Evolutionary conservation across 1,139 yeast genomes (phyloP).

Genomic region (Diutina sp.): DNA sequence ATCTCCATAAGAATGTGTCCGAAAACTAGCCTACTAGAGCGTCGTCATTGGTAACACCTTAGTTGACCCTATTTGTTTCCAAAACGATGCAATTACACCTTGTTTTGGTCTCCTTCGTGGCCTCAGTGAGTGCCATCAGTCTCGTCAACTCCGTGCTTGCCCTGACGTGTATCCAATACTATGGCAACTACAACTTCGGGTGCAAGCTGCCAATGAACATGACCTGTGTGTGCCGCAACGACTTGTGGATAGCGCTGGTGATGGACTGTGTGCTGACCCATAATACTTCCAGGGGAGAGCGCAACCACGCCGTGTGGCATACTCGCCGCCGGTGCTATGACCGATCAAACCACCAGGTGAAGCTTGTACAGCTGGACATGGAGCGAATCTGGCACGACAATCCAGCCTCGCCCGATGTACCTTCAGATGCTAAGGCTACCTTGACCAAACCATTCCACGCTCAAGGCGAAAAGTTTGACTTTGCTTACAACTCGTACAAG

Average conservation of each 20-base stretch:
- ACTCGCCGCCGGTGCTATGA: slow-evolving; percentile 6
- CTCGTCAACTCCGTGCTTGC: slow-evolving; percentile 8
- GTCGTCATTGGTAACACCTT: not conserved
- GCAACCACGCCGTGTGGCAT: slow-evolving; percentile 7
- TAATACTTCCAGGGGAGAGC: slow-evolving; percentile 3
- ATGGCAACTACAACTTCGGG: slow-evolving; percentile 8
- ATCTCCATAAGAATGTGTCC: not conserved
- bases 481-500: slow-evolving; percentile 4
- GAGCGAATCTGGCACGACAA: slow-evolving; percentile 2
- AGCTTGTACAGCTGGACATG: slow-evolving; percentile 4
- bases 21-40: not conserved
- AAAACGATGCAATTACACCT: not conserved
- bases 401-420: not conserved
- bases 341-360: slow-evolving; percentile 4
- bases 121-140: slow-evolving; percentile 1
- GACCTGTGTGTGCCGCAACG: slow-evolving; percentile 7
- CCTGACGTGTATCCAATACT: slow-evolving; percentile 7
- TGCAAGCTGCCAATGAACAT: slow-evolving; percentile 7
- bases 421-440: not conserved
- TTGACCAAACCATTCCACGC: not conserved
- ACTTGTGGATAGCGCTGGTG: slow-evolving; percentile 8
- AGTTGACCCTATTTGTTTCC: too few relatives aligned
- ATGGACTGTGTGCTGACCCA: slow-evolving; percentile 7
- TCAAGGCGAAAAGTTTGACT: not conserved
- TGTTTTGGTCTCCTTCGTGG: not conserved